Evolutionary conservation across 2,329 filamentous ascomycete genomes (phyloP).

Genomic region (Trichoderma brevicompactum): DNA sequence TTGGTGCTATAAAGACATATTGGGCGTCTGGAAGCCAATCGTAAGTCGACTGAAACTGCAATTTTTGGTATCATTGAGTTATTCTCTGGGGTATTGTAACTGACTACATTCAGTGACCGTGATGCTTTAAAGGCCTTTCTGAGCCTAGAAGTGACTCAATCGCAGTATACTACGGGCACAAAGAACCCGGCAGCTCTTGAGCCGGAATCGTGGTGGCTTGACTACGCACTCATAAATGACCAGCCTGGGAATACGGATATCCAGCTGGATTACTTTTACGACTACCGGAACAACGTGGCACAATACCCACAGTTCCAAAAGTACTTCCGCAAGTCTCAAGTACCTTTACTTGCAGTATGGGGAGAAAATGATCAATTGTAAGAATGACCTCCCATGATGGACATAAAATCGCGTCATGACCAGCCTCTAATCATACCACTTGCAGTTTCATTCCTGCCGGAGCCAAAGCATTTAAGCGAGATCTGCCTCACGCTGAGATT

Average conservation of each 20-base stretch:
- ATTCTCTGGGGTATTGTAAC: not conserved
- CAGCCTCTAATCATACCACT: not conserved
- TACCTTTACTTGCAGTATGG: conserved; percentile 62
- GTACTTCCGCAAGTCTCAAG: conserved; percentile 55
- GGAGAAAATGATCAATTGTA: conserved; percentile 56
- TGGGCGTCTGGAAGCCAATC: conserved; percentile 47
- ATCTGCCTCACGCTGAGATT: conserved; percentile 54
- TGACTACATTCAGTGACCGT: conserved; percentile 38
- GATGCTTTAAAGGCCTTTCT: conserved; percentile 43
- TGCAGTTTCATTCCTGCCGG: conserved; percentile 54
- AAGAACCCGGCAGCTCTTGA: conserved; percentile 42
- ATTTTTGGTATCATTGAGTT: too few species aligned
- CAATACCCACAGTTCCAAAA: conserved; percentile 61
- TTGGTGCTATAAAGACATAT: conserved; percentile 51
- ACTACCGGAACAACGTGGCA: conserved; percentile 59
- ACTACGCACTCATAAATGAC: conserved; percentile 56
- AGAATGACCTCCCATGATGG: not conserved
- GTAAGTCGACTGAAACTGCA: not conserved
- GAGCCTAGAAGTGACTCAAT: conserved; percentile 46
- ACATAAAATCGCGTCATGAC: not conserved
- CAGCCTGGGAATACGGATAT: conserved; percentile 48
- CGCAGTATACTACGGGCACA: conserved; percentile 51
- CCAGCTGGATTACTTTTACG: conserved; percentile 61
- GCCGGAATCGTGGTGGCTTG: conserved; percentile 54
- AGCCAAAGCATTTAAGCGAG: conserved; percentile 57